Percentiles rank a stretch among this genome's conserved stretches.
These are phyloP conservation scores for Inonotus obliquus DNA, from an alignment of 1,284 basidiomycete species.

Conservation along the genomic window DNA sequence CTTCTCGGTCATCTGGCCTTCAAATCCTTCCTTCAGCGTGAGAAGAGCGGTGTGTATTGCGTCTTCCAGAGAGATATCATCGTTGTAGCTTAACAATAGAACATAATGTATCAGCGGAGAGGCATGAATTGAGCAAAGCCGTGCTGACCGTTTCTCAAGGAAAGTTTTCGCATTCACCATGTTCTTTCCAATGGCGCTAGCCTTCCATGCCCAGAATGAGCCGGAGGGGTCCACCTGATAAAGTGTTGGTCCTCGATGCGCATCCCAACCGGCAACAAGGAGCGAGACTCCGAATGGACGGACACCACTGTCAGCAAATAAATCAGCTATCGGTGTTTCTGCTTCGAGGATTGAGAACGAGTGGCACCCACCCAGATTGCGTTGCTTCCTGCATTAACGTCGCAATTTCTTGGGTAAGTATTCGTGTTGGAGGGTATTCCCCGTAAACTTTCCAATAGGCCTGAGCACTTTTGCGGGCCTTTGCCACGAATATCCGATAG, in stretches of 20 bases:
- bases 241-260: conserved; percentile 84
- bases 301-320: conserved; percentile 71
- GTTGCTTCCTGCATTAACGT: conserved; percentile 99
- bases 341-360: neutral
- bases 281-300: conserved; percentile 97
- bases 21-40: conserved; percentile 98
- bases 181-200: conserved; percentile 98
- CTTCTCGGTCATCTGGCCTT: conserved; percentile 99
- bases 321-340: neutral
- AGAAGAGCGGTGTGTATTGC: conserved; percentile 99
- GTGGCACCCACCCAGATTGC: conserved; percentile 81
- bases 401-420: conserved; percentile 95
- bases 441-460: conserved; percentile 99
- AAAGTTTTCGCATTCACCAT: conserved; percentile 99
- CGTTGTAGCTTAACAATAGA: conserved; percentile 77
- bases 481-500: conserved; percentile 90
- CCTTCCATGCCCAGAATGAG: conserved; percentile 99
- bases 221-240: conserved; percentile 99
- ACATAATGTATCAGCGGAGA: conserved; percentile 9
- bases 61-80: conserved; percentile 98
- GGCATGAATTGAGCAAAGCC: conserved; percentile 16
- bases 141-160: conserved; percentile 87
- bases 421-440: conserved; percentile 97
- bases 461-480: conserved; percentile 96
- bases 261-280: conserved; percentile 95